These are phyloP conservation scores for Aspergillus diversus DNA, from an alignment of 495 filamentous ascomycete genomes.

Conservation along the genomic window DNA sequence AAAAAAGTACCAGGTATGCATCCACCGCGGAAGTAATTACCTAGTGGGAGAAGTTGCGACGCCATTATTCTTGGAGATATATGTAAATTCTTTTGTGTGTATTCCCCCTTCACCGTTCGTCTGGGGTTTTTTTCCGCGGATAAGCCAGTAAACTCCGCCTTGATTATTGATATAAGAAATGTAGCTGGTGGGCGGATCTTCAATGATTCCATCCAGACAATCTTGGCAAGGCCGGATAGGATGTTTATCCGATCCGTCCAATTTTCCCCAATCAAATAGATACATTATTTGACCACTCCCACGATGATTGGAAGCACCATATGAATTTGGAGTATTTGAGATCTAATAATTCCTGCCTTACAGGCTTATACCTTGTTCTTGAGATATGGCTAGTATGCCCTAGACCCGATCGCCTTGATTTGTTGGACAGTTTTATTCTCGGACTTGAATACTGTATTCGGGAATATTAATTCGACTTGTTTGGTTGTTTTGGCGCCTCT, in stretches of 20 bases:
- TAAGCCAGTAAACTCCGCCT: background rate
- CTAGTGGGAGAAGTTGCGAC: constrained; percentile 79
- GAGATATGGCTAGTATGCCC: no score
- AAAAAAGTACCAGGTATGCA: constrained; percentile 7
- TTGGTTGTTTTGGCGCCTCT: no score
- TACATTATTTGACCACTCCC: no score
- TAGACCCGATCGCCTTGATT: no score
- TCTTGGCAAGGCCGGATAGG: constrained; percentile 20
- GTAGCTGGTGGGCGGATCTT: constrained; percentile 24
- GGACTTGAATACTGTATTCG: no score
- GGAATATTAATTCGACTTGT: no score
- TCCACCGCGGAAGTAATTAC: constrained; percentile 41
- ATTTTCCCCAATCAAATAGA: constrained; percentile 17
- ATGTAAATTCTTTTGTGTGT: background rate
- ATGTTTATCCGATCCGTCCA: constrained; percentile 26
- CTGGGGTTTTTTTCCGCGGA: background rate
- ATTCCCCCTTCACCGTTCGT: background rate
- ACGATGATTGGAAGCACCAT: no score
- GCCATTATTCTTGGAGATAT: constrained; percentile 57
- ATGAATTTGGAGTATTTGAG: no score
- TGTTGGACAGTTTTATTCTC: no score
- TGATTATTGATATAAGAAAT: constrained; percentile 28
- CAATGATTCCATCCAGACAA: constrained; percentile 25
- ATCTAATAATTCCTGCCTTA: no score
- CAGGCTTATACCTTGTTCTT: no score